A percentile compares a stretch with the other conserved stretches of the same genome.
Evolutionary conservation across 352 stramenopile species (phyloP).

Genomic region (Phytopythium mirpurense): DNA sequence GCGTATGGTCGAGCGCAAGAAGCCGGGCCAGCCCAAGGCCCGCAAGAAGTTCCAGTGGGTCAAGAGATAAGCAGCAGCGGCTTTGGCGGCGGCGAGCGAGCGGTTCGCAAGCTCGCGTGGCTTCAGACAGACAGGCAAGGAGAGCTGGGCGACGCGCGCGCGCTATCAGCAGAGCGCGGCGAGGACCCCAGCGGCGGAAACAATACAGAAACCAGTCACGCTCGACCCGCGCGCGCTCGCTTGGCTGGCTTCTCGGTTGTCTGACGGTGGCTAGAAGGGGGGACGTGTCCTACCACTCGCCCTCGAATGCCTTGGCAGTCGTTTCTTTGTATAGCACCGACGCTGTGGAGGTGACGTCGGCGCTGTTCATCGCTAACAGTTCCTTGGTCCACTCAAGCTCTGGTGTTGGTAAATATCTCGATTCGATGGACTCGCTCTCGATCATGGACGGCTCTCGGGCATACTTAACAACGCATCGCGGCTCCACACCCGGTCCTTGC

Average conservation of each 20-base stretch:
- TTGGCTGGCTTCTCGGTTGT: conserved; percentile 7
- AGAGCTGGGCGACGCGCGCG: neutral
- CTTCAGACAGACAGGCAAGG: neutral
- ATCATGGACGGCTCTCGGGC: too few relatives aligned
- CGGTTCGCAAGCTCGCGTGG: neutral
- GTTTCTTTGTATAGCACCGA: conserved; percentile 29
- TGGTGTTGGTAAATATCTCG: conserved; percentile 30
- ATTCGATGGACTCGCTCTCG: too few relatives aligned
- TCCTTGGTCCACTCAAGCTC: too few relatives aligned
- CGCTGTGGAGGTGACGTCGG: too few relatives aligned
- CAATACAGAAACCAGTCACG: conserved; percentile 3
- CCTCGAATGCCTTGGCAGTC: too few relatives aligned
- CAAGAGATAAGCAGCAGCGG: conserved; percentile 92
- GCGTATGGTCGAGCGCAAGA: conserved; percentile 96
- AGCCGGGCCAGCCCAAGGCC: conserved; percentile 93
- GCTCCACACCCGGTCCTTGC: too few relatives aligned
- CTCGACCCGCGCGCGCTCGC: neutral
- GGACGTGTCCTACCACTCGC: too few relatives aligned
- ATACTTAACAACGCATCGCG: too few relatives aligned
- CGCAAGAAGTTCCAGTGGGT: conserved; percentile 98
- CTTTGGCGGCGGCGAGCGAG: conserved; percentile 13
- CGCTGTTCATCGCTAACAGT: too few relatives aligned
- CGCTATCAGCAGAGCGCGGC: too few relatives aligned
- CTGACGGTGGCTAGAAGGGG: too few relatives aligned
- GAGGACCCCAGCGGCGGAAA: too few relatives aligned